Conservation (phyloP, 352 stramenopile genomes). For the Pythium grandisporangium region DNA sequence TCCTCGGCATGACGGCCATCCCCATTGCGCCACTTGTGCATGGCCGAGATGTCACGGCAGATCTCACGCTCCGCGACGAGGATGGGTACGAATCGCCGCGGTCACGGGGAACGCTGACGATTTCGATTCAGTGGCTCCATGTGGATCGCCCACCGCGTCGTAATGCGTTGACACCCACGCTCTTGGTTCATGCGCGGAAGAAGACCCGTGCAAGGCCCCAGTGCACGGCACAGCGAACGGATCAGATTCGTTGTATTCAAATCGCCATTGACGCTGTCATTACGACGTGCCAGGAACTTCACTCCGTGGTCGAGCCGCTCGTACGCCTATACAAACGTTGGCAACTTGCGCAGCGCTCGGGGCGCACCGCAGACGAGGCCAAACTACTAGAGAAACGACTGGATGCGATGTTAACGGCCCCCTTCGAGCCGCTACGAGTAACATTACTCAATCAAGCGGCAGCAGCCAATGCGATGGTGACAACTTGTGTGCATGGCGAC, state of each 20-base stretch:
- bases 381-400: constrained; percentile 63
- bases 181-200: constrained; percentile 9
- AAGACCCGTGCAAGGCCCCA: constrained; percentile 5
- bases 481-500: neutral
- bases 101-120: constrained; percentile 26
- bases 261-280: neutral
- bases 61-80: constrained; percentile 25
- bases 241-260: neutral
- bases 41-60: constrained; percentile 24
- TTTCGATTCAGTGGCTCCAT: constrained; percentile 57
- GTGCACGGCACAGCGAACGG: neutral
- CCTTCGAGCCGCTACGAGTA: constrained; percentile 6
- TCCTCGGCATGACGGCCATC: constrained; percentile 32
- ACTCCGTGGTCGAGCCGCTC: constrained; percentile 36
- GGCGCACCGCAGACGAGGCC: constrained; percentile 59
- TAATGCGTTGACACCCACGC: constrained; percentile 8
- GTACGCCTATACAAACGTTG: constrained; percentile 32
- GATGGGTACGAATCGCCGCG: constrained; percentile 14
- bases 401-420: constrained; percentile 13
- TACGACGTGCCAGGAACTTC: neutral
- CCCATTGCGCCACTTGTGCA: constrained; percentile 31
- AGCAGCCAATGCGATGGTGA: neutral
- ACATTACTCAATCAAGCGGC: constrained; percentile 1
- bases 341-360: constrained; percentile 24
- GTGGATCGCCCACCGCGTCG: constrained; percentile 5